Base-by-base conservation (phyloP, 2,329 filamentous ascomycete species). In the Aspergillus sergii region DNA sequence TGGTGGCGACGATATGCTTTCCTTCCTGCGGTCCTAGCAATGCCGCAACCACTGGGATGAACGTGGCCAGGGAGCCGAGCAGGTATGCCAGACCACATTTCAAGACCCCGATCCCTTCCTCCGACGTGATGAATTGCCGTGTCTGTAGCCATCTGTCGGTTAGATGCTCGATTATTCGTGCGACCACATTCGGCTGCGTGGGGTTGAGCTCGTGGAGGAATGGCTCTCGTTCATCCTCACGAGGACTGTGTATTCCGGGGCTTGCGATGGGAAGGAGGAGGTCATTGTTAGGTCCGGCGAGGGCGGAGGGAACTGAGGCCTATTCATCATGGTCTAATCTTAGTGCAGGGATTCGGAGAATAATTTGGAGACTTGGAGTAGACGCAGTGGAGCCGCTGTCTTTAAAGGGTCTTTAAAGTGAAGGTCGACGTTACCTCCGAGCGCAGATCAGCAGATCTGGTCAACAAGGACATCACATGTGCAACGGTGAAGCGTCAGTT, bases 31-130 rank as follows among this genome's bases (percentile, higher is more conserved):
- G 85, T 11, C 94, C 94, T 16, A 97, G 83, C 61, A 93, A 86
- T 9, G 84, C 81, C 19, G 93, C 89, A 60, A 97, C 83, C 2
- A 86, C 85, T 2, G 89, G 86, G 66, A 92, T 89, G 71, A 97
- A 95, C 0, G 94, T 97, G 36, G 90, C 93, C 77, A 96, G 82
- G 69, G 92, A 96, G 21, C 92, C 94, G 36, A 97, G 79, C 3
- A 96, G 81, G 79, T 97, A 97, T 51, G 94, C 94, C 65, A 97
- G 79, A 36, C 93, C 94, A 81, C 93, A 97, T 79, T 97, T 97
- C 71, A 97, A 81, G 58, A 97, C 91, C 43, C 89, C 91, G 63
- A 89, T 89, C 7, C 93, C 94, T 36, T 86, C 88, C 36, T 90
- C 88, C 0, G 93, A 94, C 43, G 85, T 81, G 7, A 89, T 73